A percentile compares a stretch with the other conserved stretches of the same genome.
phyloP scores from a whole-genome alignment of 1,139 yeast genomes.

The Scheffersomyces stambukii region DNA sequence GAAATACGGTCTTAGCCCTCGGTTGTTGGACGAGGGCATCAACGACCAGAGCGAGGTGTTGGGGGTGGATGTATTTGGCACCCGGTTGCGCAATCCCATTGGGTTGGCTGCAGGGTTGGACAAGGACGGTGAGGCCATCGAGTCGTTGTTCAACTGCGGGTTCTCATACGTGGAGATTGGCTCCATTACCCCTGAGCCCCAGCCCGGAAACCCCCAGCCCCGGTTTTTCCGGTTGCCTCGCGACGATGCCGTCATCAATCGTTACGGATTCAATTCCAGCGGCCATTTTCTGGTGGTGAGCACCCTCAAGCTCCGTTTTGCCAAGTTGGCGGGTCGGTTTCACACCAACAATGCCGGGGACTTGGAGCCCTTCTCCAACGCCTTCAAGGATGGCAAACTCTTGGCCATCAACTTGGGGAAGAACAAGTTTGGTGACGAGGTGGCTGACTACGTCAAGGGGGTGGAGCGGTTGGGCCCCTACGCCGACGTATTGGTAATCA shows the following conservation, averaged over 20 bases:
- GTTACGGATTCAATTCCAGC: slow-evolving; percentile 90
- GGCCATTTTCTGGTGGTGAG: slow-evolving; percentile 79
- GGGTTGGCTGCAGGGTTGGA: slow-evolving; percentile 97
- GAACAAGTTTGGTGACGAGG: slow-evolving; percentile 87
- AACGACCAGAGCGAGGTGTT: slow-evolving; percentile 48
- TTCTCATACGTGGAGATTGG: slow-evolving; percentile 92
- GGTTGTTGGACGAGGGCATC: slow-evolving; percentile 45
- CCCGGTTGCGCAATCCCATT: slow-evolving; percentile 64
- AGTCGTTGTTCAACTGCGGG: slow-evolving; percentile 71
- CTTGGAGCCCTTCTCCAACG: slow-evolving; percentile 38
- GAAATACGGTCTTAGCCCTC: slow-evolving; percentile 68
- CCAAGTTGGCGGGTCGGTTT: slow-evolving; percentile 25
- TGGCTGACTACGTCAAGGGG: slow-evolving; percentile 80
- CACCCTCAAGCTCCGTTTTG: slow-evolving; percentile 59
- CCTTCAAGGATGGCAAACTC: slow-evolving; percentile 62
- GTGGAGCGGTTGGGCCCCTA: slow-evolving; percentile 74
- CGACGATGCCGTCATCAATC: slow-evolving; percentile 87
- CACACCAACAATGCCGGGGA: slow-evolving; percentile 17
- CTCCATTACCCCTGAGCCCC: slow-evolving; percentile 87
- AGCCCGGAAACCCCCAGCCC: slow-evolving; percentile 91
- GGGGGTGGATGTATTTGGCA: slow-evolving; percentile 62
- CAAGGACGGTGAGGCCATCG: slow-evolving; percentile 93
- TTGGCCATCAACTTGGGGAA: slow-evolving; percentile 87
- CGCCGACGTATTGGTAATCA: slow-evolving; percentile 86
- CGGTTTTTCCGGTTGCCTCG: slow-evolving; percentile 80